Base-by-base conservation (phyloP, 331 rosid genomes). In the Arachis monticola region DNA sequence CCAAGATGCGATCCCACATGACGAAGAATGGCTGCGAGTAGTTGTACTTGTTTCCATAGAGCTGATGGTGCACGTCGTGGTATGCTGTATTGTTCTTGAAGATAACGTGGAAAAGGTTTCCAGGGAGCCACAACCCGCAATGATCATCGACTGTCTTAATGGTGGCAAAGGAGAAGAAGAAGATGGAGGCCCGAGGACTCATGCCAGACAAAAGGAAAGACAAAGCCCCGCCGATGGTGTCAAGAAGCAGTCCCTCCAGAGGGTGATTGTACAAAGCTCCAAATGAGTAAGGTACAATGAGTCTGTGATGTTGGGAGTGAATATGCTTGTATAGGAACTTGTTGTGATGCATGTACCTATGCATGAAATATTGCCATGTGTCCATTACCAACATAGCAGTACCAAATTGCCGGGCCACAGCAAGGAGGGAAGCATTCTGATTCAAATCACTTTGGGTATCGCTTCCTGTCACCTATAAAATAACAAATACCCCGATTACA, bases 251-350 rank as follows among this genome's bases (percentile, higher is more conserved):
- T 47, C 97, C 99, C 84, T 95, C 99, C 7, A 90, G 27, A 10
- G 99, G 99, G 56, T 92, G 99, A 76, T 92, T 90, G 90, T 95
- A 92, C 27, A 92, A 82, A 72, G 97, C 99, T 75, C 99, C 99
- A 73, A 76, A 95, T 1, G 99, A 89, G 80, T 92, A 95, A 42
- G 97, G 93, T 12, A 90, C 97, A 42, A 95, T 88, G 66, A 92
- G 92, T 64, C 91, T 85, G 80, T 95, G 97, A 80, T 95, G 97
- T 70, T 82, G 97, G 69, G 99, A 88, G 75, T 95, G 99, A 71
- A 95, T 76, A 64, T 92, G 93, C 88, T 95, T 95, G 88, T 92
- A 95, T 48, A 95, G 77, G 84, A 90, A 90, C 91, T 92, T 95
- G 82, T 90, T 95, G 77, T 88, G 92, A 80, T 95, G 99, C 97